phyloP scores from a whole-genome alignment of 805 yeast species.

The Yarrowia divulgata region DNA sequence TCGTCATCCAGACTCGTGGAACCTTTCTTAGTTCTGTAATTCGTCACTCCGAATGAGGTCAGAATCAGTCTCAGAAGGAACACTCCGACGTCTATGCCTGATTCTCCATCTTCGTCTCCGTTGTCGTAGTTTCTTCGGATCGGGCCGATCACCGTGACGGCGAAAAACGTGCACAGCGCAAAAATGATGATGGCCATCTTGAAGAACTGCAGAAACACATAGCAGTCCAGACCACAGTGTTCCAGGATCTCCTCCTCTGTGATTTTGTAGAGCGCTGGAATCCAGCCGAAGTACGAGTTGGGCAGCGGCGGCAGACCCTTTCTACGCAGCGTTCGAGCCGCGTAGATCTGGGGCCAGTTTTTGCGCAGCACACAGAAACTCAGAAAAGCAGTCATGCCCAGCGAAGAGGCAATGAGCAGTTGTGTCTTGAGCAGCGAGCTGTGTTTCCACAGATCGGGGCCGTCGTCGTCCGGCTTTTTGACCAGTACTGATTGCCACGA shows the following conservation, averaged over 20 bases:
- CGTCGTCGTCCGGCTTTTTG: conserved; percentile 36
- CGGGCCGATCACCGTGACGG: conserved; percentile 81
- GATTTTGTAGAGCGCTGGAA: conserved; percentile 67
- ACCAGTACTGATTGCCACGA: conserved; percentile 22
- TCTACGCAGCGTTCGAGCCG: conserved; percentile 71
- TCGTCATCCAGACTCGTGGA: not conserved
- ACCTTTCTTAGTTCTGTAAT: not conserved
- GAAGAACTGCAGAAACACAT: conserved; percentile 88
- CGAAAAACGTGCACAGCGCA: conserved; percentile 68
- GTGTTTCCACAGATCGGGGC: conserved; percentile 44
- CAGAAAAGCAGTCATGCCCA: conserved; percentile 74
- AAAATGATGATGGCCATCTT: conserved; percentile 81
- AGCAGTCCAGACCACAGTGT: conserved; percentile 93
- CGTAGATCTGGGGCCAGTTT: conserved; percentile 81
- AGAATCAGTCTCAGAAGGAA: conserved; percentile 1
- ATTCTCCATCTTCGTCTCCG: conserved; percentile 45
- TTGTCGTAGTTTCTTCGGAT: conserved; percentile 79
- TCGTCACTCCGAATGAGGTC: not conserved
- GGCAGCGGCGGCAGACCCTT: conserved; percentile 61
- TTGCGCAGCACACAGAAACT: conserved; percentile 74
- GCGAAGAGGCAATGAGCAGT: conserved; percentile 66
- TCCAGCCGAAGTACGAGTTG: conserved; percentile 78
- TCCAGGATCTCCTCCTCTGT: conserved; percentile 80
- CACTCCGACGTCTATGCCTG: conserved; percentile 12
- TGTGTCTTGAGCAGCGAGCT: conserved; percentile 78